A percentile compares a stretch with the other conserved stretches of the same genome.
Evolutionary conservation across 2,329 filamentous ascomycete species (phyloP).

Genomic region (Verticillium nubilum): DNA sequence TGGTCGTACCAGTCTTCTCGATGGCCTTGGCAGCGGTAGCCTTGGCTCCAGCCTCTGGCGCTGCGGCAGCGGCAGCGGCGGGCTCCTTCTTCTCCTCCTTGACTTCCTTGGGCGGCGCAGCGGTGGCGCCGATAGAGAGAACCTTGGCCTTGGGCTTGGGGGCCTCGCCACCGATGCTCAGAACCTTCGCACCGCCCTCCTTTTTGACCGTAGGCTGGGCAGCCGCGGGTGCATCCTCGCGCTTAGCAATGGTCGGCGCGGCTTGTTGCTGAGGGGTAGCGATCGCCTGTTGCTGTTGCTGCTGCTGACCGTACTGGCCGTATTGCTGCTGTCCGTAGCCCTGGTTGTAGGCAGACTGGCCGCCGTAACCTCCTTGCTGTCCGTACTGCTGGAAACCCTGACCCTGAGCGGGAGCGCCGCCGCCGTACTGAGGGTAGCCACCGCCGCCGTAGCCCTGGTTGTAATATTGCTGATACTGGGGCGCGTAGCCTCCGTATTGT

Average conservation of each 20-base stretch:
- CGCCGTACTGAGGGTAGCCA: slow-evolving; percentile 52
- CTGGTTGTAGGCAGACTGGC: slow-evolving; percentile 42
- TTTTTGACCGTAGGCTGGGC: slow-evolving; percentile 47
- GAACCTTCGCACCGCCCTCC: slow-evolving; percentile 56
- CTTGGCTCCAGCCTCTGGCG: slow-evolving; percentile 70
- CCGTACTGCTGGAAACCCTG: slow-evolving; percentile 40
- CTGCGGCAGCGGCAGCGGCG: slow-evolving; percentile 7
- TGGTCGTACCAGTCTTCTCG: slow-evolving; percentile 72
- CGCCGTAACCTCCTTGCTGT: slow-evolving; percentile 38
- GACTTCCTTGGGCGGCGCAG: slow-evolving; percentile 30
- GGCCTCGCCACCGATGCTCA: slow-evolving; percentile 57
- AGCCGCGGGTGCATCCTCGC: slow-evolving; percentile 30
- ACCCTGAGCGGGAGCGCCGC: slow-evolving; percentile 8
- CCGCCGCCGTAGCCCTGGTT: slow-evolving; percentile 40
- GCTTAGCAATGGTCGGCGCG: slow-evolving; percentile 26
- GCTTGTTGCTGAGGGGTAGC: slow-evolving; percentile 58
- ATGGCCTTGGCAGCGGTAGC: slow-evolving; percentile 84
- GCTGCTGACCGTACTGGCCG: slow-evolving; percentile 43
- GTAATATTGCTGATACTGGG: slow-evolving; percentile 48
- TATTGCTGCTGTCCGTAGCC: slow-evolving; percentile 32
- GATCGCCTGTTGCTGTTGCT: slow-evolving; percentile 38
- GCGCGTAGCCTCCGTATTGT: slow-evolving; percentile 53
- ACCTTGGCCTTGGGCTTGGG: slow-evolving; percentile 48
- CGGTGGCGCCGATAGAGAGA: slow-evolving; percentile 33
- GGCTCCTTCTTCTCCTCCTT: slow-evolving; percentile 45